Evolutionary conservation across 2,329 filamentous ascomycete species (phyloP).

Genomic region (Sporothrix pallida): DNA sequence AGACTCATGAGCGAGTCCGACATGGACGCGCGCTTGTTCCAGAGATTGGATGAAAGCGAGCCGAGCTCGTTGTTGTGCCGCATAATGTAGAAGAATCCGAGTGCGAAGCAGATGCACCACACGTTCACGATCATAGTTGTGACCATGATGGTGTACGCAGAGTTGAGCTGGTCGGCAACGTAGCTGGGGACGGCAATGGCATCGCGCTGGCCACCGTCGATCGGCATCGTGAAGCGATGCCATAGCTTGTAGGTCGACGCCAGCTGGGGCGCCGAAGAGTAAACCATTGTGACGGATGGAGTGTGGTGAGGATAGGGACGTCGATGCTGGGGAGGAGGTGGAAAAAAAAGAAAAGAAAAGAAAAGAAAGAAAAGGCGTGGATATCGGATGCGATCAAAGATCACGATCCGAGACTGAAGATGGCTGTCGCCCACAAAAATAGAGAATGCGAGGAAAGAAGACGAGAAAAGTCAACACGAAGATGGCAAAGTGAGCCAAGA

Average conservation of each 20-base stretch:
- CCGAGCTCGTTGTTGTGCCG: constrained; percentile 35
- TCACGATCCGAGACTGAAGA: background rate
- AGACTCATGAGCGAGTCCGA: constrained; percentile 35
- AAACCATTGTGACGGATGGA: constrained; percentile 33
- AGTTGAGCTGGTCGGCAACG: constrained; percentile 35
- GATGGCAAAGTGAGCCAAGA: background rate
- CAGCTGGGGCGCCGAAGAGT: constrained; percentile 35
- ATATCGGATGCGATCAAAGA: background rate
- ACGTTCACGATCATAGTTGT: constrained; percentile 35
- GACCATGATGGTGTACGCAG: constrained; percentile 36
- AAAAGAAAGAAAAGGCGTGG: background rate
- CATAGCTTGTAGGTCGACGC: constrained; percentile 35
- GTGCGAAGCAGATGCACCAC: constrained; percentile 36
- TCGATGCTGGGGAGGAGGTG: background rate
- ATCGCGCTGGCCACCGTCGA: constrained; percentile 33
- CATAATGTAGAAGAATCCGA: constrained; percentile 37
- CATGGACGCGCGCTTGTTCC: constrained; percentile 37
- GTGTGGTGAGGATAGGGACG: background rate
- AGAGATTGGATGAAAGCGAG: constrained; percentile 35
- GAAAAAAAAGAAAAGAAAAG: background rate
- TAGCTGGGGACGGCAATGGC: constrained; percentile 34
- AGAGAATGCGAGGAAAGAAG: background rate
- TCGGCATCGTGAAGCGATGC: constrained; percentile 34
- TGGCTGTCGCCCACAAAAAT: background rate
- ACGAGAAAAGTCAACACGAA: background rate